Evolutionary conservation across 83 land plant species (phyloP), one percentile per base, ranked within the genome.

Genomic region (Thuja plicata): DNA sequence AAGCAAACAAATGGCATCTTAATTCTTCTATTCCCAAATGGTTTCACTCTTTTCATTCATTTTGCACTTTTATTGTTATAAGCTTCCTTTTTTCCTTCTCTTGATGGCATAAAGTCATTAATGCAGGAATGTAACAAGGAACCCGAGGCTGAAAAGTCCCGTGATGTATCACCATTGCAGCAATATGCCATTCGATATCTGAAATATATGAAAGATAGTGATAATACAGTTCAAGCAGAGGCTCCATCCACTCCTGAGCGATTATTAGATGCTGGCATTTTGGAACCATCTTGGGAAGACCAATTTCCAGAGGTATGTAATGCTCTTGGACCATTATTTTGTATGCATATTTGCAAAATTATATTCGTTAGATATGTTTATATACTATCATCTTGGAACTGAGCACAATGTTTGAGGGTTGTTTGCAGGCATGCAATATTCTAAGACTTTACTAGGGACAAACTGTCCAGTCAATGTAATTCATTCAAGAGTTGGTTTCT

Each of bases 201-300:
- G 88, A 89, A 91, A 76, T 86, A 89, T 76, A 89, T 76, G 48
- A 87, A 48, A 80, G 90, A 86, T 71, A 83, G 89, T 35, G 87
- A 88, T 84, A 16, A 32, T 54, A 37, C 84, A 48, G 83, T 81
- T 89, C 92, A 93, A 91, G 94, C 96, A 81, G 96, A 94, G 93
- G 96, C 96, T 55, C 95, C 99, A 37, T 46, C 76, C 8, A 96
- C 97, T 76, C 96, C 97, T 73, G 96, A 97, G 24, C 91, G 92
- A 66, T 50, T 90, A 50, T 90, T 90, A 43, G 97, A 95, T 87
- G 84, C 60, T 24, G 92, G 95, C 41, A 88, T 89, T 66, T 80
- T 92, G 52, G 93, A 93, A 46, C 71, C 92, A 37, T 91, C 94
- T 16, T 93, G 94, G 92, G 95, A 93, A 57, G 94, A 95, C 80